Evolutionary conservation across 345 rosid genomes (phyloP), one percentile per base, ranked within the genome.

Genomic region (Gossypium bickii): DNA sequence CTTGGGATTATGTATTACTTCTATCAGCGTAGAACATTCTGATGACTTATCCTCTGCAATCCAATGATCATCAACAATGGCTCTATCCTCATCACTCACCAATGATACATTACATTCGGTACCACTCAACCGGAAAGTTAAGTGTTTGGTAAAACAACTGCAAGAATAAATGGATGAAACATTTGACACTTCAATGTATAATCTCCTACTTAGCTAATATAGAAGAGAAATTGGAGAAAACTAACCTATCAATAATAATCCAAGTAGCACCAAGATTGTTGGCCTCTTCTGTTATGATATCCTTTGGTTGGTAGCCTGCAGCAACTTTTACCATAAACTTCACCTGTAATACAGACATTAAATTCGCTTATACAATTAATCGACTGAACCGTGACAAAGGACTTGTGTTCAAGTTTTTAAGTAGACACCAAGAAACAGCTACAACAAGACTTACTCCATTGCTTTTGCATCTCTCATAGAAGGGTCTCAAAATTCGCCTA

Each of bases 251-350:
- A 70, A 81, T 61, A 12, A 84, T 18, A 72, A 81, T 81, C 87
- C 80, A 81, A 52, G 84, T 81, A 44, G 85, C 83, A 56, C 53
- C 74, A 11, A 51, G 71, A 49, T 68, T 77, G 78, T 79, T 84
- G 8, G 81, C 83, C 69, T 79, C 83, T 49, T 81, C 81, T 0
- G 78, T 48, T 49, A 84, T 72, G 66, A 84, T 75, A 73, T 84
- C 87, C 51, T 72, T 75, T 47, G 77, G 78, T 34, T 34, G 49
- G 74, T 63, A 79, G 12, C 87, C 83, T 44, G 83, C 80, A 16
- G 77, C 83, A 68, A 81, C 70, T 65, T 84, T 81, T 62, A 79
- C 80, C 58, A 81, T 83, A 77, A 81, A 81, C 70, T 81, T 84
- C 38, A 84, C 87, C 87, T 84, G 78, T 43, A 12, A 68, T 3